Conservation (phyloP, 306 rosid species). For the Coriaria nepalensis region DNA sequence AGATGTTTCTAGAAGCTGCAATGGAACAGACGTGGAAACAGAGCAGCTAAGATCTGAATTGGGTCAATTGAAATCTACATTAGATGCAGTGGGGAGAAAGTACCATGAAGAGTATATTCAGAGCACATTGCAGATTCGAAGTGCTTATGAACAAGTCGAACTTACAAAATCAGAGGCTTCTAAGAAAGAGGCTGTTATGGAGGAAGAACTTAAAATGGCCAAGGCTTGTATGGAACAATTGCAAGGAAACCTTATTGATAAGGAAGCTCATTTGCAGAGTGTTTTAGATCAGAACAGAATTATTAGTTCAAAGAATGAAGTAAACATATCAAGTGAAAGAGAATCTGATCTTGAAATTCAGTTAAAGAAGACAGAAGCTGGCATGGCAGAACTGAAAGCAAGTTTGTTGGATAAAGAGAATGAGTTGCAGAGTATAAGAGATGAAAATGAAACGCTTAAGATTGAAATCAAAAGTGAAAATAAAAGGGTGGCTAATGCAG, state of each 20-base stretch:
- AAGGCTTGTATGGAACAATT: conserved; percentile 43
- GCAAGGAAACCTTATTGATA: conserved; percentile 32
- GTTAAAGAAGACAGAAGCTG: conserved; percentile 34
- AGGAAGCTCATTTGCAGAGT: conserved; percentile 41
- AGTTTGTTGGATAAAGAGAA: conserved; percentile 48
- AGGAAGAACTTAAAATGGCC: conserved; percentile 35
- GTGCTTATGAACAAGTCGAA: conserved; percentile 61
- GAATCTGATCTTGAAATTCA: conserved; percentile 34
- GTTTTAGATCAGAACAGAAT: conserved; percentile 33
- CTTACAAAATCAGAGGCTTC: conserved; percentile 40
- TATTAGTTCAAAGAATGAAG: conserved; percentile 18
- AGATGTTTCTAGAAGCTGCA: conserved; percentile 18
- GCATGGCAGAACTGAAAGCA: conserved; percentile 39
- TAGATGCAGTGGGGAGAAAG: conserved; percentile 57
- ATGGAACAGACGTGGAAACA: conserved; percentile 32
- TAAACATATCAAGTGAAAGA: conserved; percentile 16
- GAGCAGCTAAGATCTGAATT: conserved; percentile 47
- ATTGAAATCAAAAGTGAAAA: conserved; percentile 30
- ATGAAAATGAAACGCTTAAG: conserved; percentile 46
- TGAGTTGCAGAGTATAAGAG: conserved; percentile 35
- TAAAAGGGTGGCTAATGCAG: conserved; percentile 39
- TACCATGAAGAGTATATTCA: conserved; percentile 79
- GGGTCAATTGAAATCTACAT: conserved; percentile 49
- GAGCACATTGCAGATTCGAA: conserved; percentile 66
- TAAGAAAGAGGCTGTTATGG: conserved; percentile 38